Base-by-base conservation (phyloP, 306 rosid genomes). In the Betula pendula region DNA sequence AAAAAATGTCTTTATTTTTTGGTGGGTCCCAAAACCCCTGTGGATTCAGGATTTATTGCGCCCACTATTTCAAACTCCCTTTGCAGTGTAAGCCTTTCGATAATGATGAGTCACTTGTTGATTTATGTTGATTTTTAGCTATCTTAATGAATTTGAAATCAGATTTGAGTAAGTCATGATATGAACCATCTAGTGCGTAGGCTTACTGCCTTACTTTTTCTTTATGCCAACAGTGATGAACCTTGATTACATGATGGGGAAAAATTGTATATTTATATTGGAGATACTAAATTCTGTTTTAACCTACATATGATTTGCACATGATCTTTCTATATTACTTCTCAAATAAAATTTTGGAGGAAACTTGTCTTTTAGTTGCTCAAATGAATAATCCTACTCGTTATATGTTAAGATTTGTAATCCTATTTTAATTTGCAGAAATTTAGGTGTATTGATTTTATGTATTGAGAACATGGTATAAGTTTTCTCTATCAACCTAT, bases 381-480 rank as follows among this genome's bases (percentile, higher is more conserved):
- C 7, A 42, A 45, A 45, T 45, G 15, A 45, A 13, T 45, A 24
- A 55, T n/a, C 62, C 33, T 24, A 56, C 63, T 56, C 0, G 13
- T 56, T 56, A 24, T 22, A 9, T 56, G 8, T 56, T 24, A 20
- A 56, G 27, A 56, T 56, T 56, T 1, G 42, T 38, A 56, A 56
- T 22, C 63, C 33, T 27, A 60, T 29, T 60, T 67, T 70, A 56
- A 53, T 75, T 75, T 81, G 77, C 90, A 89, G 93, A 89, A 89
- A 71, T 89, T 89, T 69, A 78, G 93, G 80, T n/a, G n/a, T n/a
- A n/a, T n/a, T n/a, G n/a, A n/a, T n/a, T n/a, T n/a, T n/a, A n/a
- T n/a, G n/a, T n/a, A n/a, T n/a, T n/a, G n/a, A n/a, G n/a, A n/a
- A n/a, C n/a, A n/a, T n/a, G n/a, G n/a, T n/a, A n/a, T n/a, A n/a